These are phyloP conservation scores for Cladophialophora immunda DNA, from an alignment of 2,329 filamentous ascomycete genomes.

Conservation along the genomic window DNA sequence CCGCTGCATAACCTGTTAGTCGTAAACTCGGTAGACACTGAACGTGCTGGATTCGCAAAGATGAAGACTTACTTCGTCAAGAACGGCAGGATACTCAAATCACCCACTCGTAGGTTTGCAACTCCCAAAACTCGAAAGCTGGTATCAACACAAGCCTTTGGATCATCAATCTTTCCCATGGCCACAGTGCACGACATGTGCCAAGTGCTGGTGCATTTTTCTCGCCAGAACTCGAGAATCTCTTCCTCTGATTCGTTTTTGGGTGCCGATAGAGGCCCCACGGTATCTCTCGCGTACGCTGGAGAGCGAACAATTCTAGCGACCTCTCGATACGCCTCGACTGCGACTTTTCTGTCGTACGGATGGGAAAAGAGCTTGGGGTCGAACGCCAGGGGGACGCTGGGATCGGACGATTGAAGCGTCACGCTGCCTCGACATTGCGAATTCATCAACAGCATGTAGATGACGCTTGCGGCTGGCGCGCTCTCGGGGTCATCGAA, in stretches of 20 bases:
- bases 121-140: conserved; percentile 40
- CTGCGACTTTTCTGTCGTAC: neutral
- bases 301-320: neutral
- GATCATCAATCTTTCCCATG: conserved; percentile 35
- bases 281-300: neutral
- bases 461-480: neutral
- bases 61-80: neutral
- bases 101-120: conserved; percentile 37
- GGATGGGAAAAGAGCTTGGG: conserved; percentile 14
- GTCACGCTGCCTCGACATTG: conserved; percentile 36
- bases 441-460: conserved; percentile 24
- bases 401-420: conserved; percentile 35
- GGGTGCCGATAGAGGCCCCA: neutral
- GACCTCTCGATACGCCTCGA: conserved; percentile 1
- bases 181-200: conserved; percentile 39
- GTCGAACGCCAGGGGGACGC: conserved; percentile 38
- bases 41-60: too few species aligned
- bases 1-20: neutral
- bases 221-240: conserved; percentile 28
- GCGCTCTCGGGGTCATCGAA: neutral
- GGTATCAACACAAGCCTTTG: conserved; percentile 36
- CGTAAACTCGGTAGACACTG: neutral
- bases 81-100: conserved; percentile 40
- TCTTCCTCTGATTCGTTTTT: conserved; percentile 1
- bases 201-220: conserved; percentile 35